These are phyloP conservation scores for Cutaneotrichosporon spelunceum DNA, from an alignment of 1,284 basidiomycete genomes.

Conservation along the genomic window DNA sequence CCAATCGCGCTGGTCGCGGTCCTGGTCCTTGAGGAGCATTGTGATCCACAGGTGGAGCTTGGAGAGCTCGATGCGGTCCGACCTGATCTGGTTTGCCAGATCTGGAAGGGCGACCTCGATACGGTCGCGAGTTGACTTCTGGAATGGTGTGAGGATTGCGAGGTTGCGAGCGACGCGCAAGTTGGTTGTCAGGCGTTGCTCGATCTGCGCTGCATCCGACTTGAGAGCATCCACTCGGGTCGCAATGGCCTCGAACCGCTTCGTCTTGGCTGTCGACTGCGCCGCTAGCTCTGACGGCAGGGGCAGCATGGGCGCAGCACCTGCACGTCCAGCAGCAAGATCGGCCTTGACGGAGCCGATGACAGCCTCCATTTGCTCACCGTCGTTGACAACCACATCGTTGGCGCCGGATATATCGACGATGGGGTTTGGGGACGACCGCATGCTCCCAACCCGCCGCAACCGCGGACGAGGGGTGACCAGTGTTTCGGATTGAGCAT, in stretches of 20 bases:
- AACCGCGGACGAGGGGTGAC: slow-evolving; percentile 10
- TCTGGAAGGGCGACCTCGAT: slow-evolving; percentile 63
- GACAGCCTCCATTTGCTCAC: slow-evolving; percentile 61
- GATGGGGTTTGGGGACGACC: slow-evolving; percentile 12
- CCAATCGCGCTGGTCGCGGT: slow-evolving; percentile 68
- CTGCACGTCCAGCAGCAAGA: slow-evolving; percentile 56
- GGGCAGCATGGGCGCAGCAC: slow-evolving; percentile 25
- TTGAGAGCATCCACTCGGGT: slow-evolving; percentile 47
- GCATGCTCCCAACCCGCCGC: slow-evolving; percentile 22
- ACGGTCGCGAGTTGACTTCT: slow-evolving; percentile 72
- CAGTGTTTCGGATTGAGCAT: neutral
- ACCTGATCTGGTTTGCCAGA: slow-evolving; percentile 65
- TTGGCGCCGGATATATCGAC: slow-evolving; percentile 41
- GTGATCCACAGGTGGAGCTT: slow-evolving; percentile 70
- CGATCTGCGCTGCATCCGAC: slow-evolving; percentile 58
- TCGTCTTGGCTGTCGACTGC: slow-evolving; percentile 24
- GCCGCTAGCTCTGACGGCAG: neutral
- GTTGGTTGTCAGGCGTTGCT: slow-evolving; percentile 65
- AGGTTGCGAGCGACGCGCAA: slow-evolving; percentile 75
- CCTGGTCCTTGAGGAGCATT: slow-evolving; percentile 69
- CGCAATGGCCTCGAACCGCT: slow-evolving; percentile 29
- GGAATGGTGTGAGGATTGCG: slow-evolving; percentile 82
- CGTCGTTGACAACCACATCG: slow-evolving; percentile 37
- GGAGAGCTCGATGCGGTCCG: slow-evolving; percentile 67
- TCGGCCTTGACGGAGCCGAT: slow-evolving; percentile 83